Evolutionary conservation across 202 grass and related monocot species (phyloP).

Genomic region (Zoysia matrella): DNA sequence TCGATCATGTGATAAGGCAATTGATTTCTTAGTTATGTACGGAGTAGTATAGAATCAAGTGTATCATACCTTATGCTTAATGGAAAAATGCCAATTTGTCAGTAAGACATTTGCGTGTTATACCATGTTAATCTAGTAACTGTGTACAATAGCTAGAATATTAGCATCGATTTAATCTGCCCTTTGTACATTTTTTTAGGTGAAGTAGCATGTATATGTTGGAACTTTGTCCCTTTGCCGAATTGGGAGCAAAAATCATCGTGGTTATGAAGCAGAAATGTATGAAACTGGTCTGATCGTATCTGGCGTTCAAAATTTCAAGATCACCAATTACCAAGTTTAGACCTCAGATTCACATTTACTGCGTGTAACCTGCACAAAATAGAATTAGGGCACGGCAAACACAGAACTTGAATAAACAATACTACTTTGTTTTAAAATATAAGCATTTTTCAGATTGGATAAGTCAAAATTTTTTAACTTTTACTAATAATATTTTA

Average conservation of each 20-base stretch:
- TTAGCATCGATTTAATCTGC: not conserved
- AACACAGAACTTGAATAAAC: too few relatives aligned
- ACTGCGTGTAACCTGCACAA: too few relatives aligned
- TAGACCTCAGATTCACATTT: not conserved
- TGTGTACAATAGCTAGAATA: constrained; percentile 41
- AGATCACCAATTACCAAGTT: too few relatives aligned
- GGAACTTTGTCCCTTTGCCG: not conserved
- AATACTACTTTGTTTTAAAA: too few relatives aligned
- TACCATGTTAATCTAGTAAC: constrained; percentile 19
- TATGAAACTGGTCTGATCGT: too few relatives aligned
- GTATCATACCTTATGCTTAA: constrained; percentile 31
- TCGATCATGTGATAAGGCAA: constrained; percentile 23
- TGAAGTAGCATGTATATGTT: constrained; percentile 25
- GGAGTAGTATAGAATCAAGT: constrained; percentile 32
- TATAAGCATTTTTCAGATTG: too few relatives aligned
- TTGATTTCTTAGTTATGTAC: constrained; percentile 49
- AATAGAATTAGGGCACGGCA: too few relatives aligned
- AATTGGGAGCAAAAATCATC: not conserved
- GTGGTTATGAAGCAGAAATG: not conserved
- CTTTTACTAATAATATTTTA: too few relatives aligned
- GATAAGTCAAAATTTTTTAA: too few relatives aligned
- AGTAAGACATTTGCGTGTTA: not conserved
- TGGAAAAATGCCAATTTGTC: constrained; percentile 23
- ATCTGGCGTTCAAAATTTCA: too few relatives aligned
- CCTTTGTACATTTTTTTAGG: constrained; percentile 8